Percentiles rank a stretch among this genome's conserved stretches.
Conservation (phyloP, 306 rosid genomes). For the Pachyrhizus erosus region DNA sequence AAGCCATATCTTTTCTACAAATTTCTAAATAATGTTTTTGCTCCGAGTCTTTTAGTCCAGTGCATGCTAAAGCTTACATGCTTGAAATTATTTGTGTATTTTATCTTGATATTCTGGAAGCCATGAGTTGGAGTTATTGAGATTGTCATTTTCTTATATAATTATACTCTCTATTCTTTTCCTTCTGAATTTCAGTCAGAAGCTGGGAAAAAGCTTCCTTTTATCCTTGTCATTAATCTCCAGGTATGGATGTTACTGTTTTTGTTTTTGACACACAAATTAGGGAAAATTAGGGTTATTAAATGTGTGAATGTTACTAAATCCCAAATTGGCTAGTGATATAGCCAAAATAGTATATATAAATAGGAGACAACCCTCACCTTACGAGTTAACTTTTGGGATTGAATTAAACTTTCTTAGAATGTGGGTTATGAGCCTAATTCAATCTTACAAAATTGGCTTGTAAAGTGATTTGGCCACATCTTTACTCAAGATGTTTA, state of each 20-base stretch:
- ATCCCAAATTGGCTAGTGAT: background rate
- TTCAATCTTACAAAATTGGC: too few species aligned
- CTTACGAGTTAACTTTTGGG: background rate
- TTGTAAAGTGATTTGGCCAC: too few species aligned
- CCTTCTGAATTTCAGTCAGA: constrained; percentile 73
- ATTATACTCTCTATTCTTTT: constrained; percentile 42
- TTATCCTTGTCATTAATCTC: constrained; percentile 82
- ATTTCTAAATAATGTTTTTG: constrained; percentile 8
- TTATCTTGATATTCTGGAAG: constrained; percentile 28
- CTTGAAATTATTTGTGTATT: background rate
- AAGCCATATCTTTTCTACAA: constrained; percentile 36
- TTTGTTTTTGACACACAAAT: constrained; percentile 8
- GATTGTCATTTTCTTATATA: constrained; percentile 19
- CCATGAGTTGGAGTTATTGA: constrained; percentile 15
- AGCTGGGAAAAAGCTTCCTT: constrained; percentile 87
- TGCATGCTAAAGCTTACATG: constrained; percentile 16
- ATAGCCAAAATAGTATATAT: background rate
- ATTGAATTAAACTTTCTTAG: too few species aligned
- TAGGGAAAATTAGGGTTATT: constrained; percentile 7
- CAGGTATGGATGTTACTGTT: constrained; percentile 66
- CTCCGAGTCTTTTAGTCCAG: constrained; percentile 19
- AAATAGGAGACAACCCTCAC: background rate
- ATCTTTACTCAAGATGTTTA: background rate
- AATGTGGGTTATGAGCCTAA: too few species aligned
- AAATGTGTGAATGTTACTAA: background rate